phyloP scores from a whole-genome alignment of 2,329 filamentous ascomycete genomes.

The Aotearoamyces nothofagi region DNA sequence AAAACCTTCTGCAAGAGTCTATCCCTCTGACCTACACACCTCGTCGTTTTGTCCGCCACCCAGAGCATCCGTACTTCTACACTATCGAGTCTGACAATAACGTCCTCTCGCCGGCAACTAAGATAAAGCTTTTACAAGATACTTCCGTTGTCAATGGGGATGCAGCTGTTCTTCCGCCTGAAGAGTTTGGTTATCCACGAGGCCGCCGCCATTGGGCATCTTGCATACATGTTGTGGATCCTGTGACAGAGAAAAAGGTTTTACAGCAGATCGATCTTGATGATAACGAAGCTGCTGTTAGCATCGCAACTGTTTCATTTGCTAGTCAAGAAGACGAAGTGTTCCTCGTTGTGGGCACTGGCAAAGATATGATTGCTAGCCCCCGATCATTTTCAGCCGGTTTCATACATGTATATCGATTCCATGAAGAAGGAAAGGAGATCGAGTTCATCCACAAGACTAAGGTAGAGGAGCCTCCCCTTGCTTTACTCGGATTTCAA shows the following conservation, averaged over 20 bases:
- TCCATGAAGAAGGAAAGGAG: slow-evolving; percentile 72
- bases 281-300: slow-evolving; percentile 85
- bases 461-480: slow-evolving; percentile 74
- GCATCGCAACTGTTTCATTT: slow-evolving; percentile 72
- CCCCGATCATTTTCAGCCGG: slow-evolving; percentile 64
- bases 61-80: slow-evolving; percentile 80
- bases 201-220: slow-evolving; percentile 85
- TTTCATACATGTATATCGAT: slow-evolving; percentile 84
- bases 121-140: slow-evolving; percentile 59
- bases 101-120: slow-evolving; percentile 66
- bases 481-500: slow-evolving; percentile 86
- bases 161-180: slow-evolving; percentile 51
- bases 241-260: slow-evolving; percentile 56
- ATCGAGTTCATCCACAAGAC: slow-evolving; percentile 96
- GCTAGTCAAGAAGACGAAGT: slow-evolving; percentile 76
- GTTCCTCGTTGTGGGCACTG: slow-evolving; percentile 89
- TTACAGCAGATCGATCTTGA: slow-evolving; percentile 68
- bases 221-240: slow-evolving; percentile 85
- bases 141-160: slow-evolving; percentile 58
- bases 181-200: slow-evolving; percentile 80
- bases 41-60: slow-evolving; percentile 73
- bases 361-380: slow-evolving; percentile 71
- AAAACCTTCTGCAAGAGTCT: slow-evolving; percentile 74
- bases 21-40: slow-evolving; percentile 85
- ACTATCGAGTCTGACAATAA: slow-evolving; percentile 91